phyloP scores from a whole-genome alignment of 768 basidiomycete genomes.

The Rhizopogon sp. region DNA sequence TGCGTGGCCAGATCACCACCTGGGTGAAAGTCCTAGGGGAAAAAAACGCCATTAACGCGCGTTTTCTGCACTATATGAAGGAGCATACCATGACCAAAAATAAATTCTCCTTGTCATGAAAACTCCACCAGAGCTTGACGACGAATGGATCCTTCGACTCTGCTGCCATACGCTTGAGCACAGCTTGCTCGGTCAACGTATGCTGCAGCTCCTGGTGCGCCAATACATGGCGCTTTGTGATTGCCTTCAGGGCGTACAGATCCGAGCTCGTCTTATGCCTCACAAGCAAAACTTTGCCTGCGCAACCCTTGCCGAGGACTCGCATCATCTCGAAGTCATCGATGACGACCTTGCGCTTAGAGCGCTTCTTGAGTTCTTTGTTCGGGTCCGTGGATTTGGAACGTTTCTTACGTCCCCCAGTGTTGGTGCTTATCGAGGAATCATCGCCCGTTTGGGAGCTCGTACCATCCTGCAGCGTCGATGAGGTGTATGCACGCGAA shows the following conservation, averaged over 20 bases:
- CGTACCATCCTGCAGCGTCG: constrained; percentile 43
- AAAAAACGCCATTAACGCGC: constrained; percentile 11
- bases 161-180: constrained; percentile 90
- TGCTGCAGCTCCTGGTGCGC: constrained; percentile 96
- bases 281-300: constrained; percentile 93
- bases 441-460: constrained; percentile 66
- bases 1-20: constrained; percentile 98
- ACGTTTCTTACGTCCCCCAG: constrained; percentile 49
- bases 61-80: constrained; percentile 7
- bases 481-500: constrained; percentile 55
- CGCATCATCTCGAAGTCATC: constrained; percentile 97
- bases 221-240: constrained; percentile 95
- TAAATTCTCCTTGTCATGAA: constrained; percentile 96
- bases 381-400: constrained; percentile 44
- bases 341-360: constrained; percentile 66
- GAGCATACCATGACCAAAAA: constrained; percentile 87
- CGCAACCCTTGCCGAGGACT: constrained; percentile 95
- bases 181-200: constrained; percentile 94
- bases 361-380: constrained; percentile 46
- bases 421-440: constrained; percentile 62
- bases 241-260: constrained; percentile 93
- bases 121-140: constrained; percentile 94
- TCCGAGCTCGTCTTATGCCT: constrained; percentile 67
- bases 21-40: constrained; percentile 79
- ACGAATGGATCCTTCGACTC: constrained; percentile 89